Conservation (phyloP, 2,329 filamentous ascomycete genomes). For the Paraphaeosphaeria sporulosa region DNA sequence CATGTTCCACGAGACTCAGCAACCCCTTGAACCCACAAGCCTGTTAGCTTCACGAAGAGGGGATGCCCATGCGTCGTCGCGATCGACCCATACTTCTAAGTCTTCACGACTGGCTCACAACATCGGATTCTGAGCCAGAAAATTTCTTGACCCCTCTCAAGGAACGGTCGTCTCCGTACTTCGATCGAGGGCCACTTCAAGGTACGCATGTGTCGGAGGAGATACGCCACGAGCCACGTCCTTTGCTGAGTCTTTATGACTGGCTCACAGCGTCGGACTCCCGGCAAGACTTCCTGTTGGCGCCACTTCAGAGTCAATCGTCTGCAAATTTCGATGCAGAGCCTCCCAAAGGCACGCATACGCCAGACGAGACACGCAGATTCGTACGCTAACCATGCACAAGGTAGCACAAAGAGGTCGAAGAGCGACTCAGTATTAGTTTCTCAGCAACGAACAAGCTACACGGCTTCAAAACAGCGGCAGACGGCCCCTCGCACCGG, state of each 20-base stretch:
- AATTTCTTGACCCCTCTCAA: neutral
- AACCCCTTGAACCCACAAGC: neutral
- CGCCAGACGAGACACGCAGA: neutral
- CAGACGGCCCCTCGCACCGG: too few species aligned
- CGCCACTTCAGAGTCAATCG: neutral
- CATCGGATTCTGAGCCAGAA: conserved; percentile 9
- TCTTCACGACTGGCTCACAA: neutral
- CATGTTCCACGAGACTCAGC: too few species aligned
- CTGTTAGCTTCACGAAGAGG: neutral
- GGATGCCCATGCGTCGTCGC: neutral
- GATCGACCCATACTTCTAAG: neutral
- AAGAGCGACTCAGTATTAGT: neutral
- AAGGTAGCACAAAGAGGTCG: conserved; percentile 1
- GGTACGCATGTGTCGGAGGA: too few species aligned
- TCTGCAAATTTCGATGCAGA: conserved; percentile 4
- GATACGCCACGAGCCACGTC: too few species aligned
- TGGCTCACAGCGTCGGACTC: too few species aligned
- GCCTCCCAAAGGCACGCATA: neutral
- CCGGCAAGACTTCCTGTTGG: too few species aligned
- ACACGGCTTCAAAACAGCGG: too few species aligned
- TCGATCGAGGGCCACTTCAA: too few species aligned
- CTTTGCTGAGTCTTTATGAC: too few species aligned
- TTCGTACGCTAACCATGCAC: neutral
- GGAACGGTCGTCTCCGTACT: neutral
- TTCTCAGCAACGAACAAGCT: neutral